Base-by-base conservation (phyloP, 1,284 basidiomycete species). In the Cryptococcus sp. region DNA sequence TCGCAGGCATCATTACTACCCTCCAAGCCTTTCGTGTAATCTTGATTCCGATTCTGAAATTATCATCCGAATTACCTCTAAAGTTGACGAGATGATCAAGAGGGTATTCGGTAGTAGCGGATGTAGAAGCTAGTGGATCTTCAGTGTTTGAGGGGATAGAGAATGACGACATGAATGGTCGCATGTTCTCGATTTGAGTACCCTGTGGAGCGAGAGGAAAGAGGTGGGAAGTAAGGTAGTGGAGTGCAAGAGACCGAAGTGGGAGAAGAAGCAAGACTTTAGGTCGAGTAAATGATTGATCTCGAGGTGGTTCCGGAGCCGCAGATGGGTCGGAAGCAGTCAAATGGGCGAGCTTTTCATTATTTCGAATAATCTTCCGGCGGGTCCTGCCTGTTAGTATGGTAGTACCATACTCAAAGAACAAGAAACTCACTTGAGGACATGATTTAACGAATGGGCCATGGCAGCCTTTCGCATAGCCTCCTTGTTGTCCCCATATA, bases 201-300 rank as follows among this genome's bases (percentile, higher is more conserved):
- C 75, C 40, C 79, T 80, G 68, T 1, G 87, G 85, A 11, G 74
- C 18, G 82, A 88, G 65, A 85, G 87, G 34, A 80, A 75, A 77
- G 2, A 83, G 83, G 84, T 84, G 49, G 79, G 78, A 59, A 85
- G 77, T 89, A 87, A 98, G 63, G 62, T 74, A 76, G 49, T 82
- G 80, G 5, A 89, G 78, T 0, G 91, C 94, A 37, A 85, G 85
- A 36, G 90, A 90, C 47, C 96, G 90, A 77, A 97, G 90, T 0
- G 96, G 96, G 2, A 91, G 80, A 46, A 98, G 83, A 53, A 98
- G 78, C 48, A 98, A 86, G 11, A 96, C 81, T 39, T 94, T 94
- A 19, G 96, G 94, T 7, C 96, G 86, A 1, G 93, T 97, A 76
- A 98, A 98, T 21, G 94, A 93, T 80, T 98, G 94, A 70, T 98